These are phyloP conservation scores for Orbilia ellipsospora DNA, from an alignment of 2,329 filamentous ascomycete genomes.

Conservation along the genomic window DNA sequence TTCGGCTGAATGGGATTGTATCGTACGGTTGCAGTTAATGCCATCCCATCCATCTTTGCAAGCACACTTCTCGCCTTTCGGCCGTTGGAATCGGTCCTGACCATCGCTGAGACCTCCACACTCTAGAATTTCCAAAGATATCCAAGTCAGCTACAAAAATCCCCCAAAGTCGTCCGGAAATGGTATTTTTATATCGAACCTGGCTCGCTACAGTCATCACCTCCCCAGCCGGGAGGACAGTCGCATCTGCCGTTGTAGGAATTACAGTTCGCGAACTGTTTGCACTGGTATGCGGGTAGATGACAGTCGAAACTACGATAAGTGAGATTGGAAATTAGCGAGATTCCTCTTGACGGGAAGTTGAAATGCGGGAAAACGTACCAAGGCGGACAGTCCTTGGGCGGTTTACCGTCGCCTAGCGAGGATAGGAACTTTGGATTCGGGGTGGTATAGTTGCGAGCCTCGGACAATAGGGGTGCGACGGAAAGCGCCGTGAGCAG, in stretches of 20 bases:
- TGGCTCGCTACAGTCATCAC: constrained; percentile 90
- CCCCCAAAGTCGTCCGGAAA: too few species aligned
- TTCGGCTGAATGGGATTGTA: constrained; percentile 2
- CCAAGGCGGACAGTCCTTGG: constrained; percentile 80
- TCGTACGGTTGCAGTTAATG: constrained; percentile 84
- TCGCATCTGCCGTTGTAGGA: constrained; percentile 90
- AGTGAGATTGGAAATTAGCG: constrained; percentile 57
- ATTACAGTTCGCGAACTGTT: constrained; percentile 90
- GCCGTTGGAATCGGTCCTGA: constrained; percentile 78
- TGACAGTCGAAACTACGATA: constrained; percentile 92
- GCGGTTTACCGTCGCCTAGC: constrained; percentile 67
- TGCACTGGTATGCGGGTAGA: constrained; percentile 87
- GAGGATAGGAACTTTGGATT: constrained; percentile 74
- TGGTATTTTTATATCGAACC: constrained; percentile 64
- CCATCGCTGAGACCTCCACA: constrained; percentile 89
- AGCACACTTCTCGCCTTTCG: constrained; percentile 74
- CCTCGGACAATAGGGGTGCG: constrained; percentile 46
- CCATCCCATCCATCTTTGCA: constrained; percentile 95
- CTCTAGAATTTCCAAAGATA: constrained; percentile 64
- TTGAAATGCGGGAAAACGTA: constrained; percentile 61
- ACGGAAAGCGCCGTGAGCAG: constrained; percentile 62
- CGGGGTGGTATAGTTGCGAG: constrained; percentile 69
- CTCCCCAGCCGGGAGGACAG: constrained; percentile 91
- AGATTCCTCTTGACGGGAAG: not conserved
- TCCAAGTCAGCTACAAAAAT: constrained; percentile 2